A percentile compares a stretch with the other conserved stretches of the same genome.
phyloP scores from a whole-genome alignment of 139 green algal species.

The Eudorina sp. region DNA sequence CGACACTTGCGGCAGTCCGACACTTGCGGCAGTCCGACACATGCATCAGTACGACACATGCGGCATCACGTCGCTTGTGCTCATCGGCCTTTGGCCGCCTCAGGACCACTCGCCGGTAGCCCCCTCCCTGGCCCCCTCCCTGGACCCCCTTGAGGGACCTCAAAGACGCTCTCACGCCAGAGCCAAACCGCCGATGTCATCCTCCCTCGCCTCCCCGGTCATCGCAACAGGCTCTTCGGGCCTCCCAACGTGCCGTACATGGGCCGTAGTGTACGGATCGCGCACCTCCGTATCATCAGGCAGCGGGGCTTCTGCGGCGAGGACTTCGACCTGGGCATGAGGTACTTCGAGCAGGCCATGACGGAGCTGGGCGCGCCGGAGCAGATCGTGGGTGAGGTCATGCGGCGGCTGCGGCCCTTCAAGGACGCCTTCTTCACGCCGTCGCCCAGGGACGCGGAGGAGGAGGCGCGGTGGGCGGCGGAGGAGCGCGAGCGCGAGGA shows the following conservation, averaged over 20 bases:
- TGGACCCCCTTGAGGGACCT: too few relatives aligned
- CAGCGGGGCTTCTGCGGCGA: slow-evolving; percentile 36
- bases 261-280: slow-evolving; percentile 12
- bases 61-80: too few relatives aligned
- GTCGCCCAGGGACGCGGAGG: slow-evolving; percentile 6
- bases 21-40: too few relatives aligned
- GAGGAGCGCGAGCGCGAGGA: not conserved
- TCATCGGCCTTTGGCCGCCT: too few relatives aligned
- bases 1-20: too few relatives aligned
- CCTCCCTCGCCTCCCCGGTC: too few relatives aligned
- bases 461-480: slow-evolving; percentile 30
- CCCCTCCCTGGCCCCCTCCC: too few relatives aligned
- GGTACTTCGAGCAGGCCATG: slow-evolving; percentile 41
- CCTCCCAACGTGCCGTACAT: slow-evolving; percentile 12
- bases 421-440: slow-evolving; percentile 42
- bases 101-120: too few relatives aligned
- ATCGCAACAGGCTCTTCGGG: slow-evolving; percentile 27
- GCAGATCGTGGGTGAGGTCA: slow-evolving; percentile 31
- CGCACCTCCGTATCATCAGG: slow-evolving; percentile 42
- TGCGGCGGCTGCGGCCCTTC: slow-evolving; percentile 43
- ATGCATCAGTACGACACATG: too few relatives aligned
- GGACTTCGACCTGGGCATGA: slow-evolving; percentile 38
- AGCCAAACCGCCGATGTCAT: too few relatives aligned
- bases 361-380: slow-evolving; percentile 34
- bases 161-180: too few relatives aligned